Percentiles rank a stretch among this genome's conserved stretches.
phyloP scores from a whole-genome alignment of 176 grass and related monocot species.

The Zoysia pacifica region DNA sequence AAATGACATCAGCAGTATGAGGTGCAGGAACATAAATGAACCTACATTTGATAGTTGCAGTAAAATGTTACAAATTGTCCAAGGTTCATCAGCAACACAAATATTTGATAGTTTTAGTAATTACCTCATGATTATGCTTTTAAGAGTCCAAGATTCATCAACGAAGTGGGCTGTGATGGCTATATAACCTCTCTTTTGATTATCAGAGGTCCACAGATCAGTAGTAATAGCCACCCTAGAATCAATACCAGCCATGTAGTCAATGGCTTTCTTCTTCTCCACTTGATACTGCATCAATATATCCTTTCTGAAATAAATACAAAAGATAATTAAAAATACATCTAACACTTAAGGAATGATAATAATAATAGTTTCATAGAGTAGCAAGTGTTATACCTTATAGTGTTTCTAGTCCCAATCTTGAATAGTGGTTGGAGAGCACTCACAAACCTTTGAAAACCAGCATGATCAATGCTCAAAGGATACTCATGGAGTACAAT shows the following conservation, averaged over 20 bases:
- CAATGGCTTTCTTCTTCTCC: not conserved
- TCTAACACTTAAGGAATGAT: not conserved
- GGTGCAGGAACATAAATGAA: not conserved
- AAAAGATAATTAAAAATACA: not conserved
- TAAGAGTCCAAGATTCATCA: not conserved
- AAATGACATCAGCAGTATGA: not conserved
- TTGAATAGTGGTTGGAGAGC: too few relatives aligned
- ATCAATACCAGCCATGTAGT: not conserved
- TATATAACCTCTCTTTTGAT: conserved; percentile 6
- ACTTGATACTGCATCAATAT: not conserved
- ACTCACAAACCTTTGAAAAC: too few relatives aligned
- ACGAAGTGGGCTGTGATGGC: not conserved
- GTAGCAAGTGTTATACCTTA: too few relatives aligned
- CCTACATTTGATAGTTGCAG: not conserved
- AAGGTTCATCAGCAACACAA: not conserved
- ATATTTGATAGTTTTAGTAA: not conserved
- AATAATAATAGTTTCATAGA: not conserved
- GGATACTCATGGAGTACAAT: too few relatives aligned
- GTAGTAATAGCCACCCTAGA: not conserved
- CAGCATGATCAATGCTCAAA: too few relatives aligned
- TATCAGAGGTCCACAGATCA: conserved; percentile 1
- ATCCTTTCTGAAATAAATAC: not conserved
- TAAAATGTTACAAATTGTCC: too few relatives aligned
- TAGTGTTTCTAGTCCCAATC: too few relatives aligned
- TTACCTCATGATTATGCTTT: not conserved